phyloP scores from a whole-genome alignment of 805 yeast genomes.

The Ogataea trehalophila region DNA sequence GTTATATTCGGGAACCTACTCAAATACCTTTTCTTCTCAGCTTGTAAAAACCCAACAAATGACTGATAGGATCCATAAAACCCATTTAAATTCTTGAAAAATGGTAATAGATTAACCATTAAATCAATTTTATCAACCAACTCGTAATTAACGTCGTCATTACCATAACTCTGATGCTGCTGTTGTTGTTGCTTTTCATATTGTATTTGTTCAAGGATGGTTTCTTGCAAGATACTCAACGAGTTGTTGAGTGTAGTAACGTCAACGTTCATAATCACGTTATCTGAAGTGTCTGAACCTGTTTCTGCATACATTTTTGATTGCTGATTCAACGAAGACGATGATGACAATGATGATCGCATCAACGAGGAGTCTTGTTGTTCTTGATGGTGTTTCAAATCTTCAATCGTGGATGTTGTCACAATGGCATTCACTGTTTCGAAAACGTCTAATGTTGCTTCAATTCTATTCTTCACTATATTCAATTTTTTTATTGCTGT shows the following conservation, averaged over 20 bases:
- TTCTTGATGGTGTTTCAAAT: constrained; percentile 1
- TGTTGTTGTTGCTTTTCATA: constrained; percentile 21
- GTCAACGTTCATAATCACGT: constrained; percentile 11
- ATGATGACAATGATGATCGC: too few species aligned
- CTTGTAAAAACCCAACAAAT: constrained; percentile 40
- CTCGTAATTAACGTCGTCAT: constrained; percentile 29
- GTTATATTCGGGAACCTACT: constrained; percentile 7
- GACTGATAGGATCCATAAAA: constrained; percentile 47
- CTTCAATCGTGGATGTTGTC: constrained; percentile 26
- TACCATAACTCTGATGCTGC: constrained; percentile 9
- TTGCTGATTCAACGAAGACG: too few species aligned
- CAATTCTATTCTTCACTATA: constrained; percentile 40
- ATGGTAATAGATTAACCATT: constrained; percentile 43
- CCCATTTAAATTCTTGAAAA: constrained; percentile 47
- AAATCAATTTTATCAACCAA: constrained; percentile 41
- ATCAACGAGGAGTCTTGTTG: too few species aligned
- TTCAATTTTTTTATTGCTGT: constrained; percentile 41
- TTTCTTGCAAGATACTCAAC: constrained; percentile 39
- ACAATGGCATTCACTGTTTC: constrained; percentile 39
- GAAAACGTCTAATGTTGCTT: constrained; percentile 41
- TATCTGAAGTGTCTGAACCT: constrained; percentile 1
- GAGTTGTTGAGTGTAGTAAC: constrained; percentile 33
- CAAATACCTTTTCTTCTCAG: constrained; percentile 30
- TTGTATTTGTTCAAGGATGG: constrained; percentile 39
- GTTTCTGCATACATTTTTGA: background rate